Evolutionary conservation across 768 basidiomycete genomes (phyloP), one percentile per base, ranked within the genome.

Genomic region (Auricularia auricula-judae): DNA sequence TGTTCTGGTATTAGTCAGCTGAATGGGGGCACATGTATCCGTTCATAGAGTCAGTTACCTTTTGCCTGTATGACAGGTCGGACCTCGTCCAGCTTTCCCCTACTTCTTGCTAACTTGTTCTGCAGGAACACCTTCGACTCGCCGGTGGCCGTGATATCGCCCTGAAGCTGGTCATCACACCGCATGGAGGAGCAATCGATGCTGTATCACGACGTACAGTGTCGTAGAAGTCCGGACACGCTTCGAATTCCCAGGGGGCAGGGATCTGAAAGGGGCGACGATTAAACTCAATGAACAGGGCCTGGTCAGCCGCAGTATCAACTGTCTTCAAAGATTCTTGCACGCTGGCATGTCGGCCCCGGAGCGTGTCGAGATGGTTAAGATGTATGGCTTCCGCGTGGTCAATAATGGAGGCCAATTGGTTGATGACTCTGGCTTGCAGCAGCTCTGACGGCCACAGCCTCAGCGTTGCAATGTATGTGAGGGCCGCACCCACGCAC

Each of bases 61-160:
- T 89, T 89, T 5, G 79, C 68, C n/a, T 79, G 74, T 4, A 89
- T 76, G 14, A 86, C 68, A 3, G 84, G 79, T n/a, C 69, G 73
- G 7, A 89, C 72, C 67, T 92, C 90, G 62, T 76, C 70, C n/a
- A 89, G 71, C 75, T 88, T 91, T 39, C 73, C 76, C 64, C 83
- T 80, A 64, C 81, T 83, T 64, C 79, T 81, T 62, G 76, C 75
- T 33, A 92, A 79, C 67, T 86, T 88, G 72, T 93, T 93, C 76
- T 93, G 91, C 23, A 93, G 76, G 71, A 89, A 84, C 2, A 90
- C 79, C 73, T 89, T 92, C 0, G 91, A 86, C 7, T 81, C 82
- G 23, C 82, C 75, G 42, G 92, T 91, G 12, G 86, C 73, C 70
- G 77, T 86, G 74, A 91, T 81, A 4, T 79, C 82, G 47, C 75